Evolutionary conservation across 305 asterid genomes (phyloP).

Genomic region (Fraxinus greggii): DNA sequence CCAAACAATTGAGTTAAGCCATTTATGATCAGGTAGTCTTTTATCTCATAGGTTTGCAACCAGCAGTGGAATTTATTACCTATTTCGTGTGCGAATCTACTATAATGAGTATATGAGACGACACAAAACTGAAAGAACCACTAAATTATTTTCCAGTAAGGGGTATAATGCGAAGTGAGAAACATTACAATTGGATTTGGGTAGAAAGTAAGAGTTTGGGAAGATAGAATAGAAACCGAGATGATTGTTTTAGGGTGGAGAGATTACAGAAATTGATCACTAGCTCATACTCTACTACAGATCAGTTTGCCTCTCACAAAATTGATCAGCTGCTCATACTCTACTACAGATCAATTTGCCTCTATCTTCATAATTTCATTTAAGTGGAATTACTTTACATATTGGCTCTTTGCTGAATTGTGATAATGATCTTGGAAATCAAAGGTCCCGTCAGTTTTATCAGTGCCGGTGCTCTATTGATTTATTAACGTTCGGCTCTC

Average conservation of each 20-base stretch:
- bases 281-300: neutral
- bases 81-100: neutral
- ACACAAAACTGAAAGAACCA: neutral
- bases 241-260: neutral
- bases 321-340: neutral
- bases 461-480: conserved; percentile 14
- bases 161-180: neutral
- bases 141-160: neutral
- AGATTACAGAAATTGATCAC: neutral
- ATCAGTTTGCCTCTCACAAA: conserved; percentile 12
- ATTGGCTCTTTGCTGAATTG: conserved; percentile 12
- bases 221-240: neutral
- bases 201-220: neutral
- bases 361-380: conserved; percentile 2
- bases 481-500: neutral
- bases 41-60: neutral
- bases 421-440: conserved; percentile 21
- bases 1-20: neutral
- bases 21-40: neutral
- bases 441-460: neutral
- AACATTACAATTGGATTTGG: neutral
- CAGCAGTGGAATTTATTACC: neutral
- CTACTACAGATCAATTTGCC: conserved; percentile 9
- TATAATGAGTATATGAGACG: neutral
- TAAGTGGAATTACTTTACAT: conserved; percentile 8